phyloP scores from a whole-genome alignment of 1,284 basidiomycete species.

The Malassezia caprae region DNA sequence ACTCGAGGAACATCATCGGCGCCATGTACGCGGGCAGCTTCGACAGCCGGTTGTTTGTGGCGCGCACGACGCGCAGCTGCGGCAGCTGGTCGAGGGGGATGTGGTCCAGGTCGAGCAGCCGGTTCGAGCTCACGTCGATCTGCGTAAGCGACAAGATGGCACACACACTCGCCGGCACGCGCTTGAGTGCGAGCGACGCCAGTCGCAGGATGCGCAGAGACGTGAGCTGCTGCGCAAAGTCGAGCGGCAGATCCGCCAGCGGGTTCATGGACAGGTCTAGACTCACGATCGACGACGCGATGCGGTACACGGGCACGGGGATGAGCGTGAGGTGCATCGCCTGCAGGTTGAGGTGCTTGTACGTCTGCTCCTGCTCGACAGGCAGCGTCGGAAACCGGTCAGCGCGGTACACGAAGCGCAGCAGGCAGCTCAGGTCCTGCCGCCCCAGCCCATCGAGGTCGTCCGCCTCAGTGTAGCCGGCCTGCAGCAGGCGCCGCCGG shows the following conservation, averaged over 20 bases:
- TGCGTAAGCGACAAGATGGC: constrained; percentile 66
- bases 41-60: constrained; percentile 87
- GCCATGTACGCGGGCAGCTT: constrained; percentile 76
- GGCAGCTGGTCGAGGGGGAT: constrained; percentile 69
- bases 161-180: constrained; percentile 73
- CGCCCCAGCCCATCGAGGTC: constrained; percentile 68
- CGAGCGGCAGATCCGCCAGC: constrained; percentile 87
- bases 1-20: constrained; percentile 61
- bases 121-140: constrained; percentile 85
- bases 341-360: constrained; percentile 74
- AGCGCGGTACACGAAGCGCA: constrained; percentile 67
- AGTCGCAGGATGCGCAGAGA: constrained; percentile 74
- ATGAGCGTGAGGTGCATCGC: constrained; percentile 76
- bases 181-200: constrained; percentile 88
- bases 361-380: constrained; percentile 49
- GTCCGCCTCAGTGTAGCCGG: constrained; percentile 77
- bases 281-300: constrained; percentile 73
- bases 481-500: constrained; percentile 71
- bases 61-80: constrained; percentile 63
- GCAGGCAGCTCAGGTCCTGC: constrained; percentile 72
- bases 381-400: constrained; percentile 55
- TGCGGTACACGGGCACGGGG: constrained; percentile 75
- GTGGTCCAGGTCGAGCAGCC: constrained; percentile 79
- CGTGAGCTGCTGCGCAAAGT: constrained; percentile 85
- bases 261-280: constrained; percentile 89